These are phyloP conservation scores for Acaromyces ingoldii DNA, from an alignment of 1,284 basidiomycete genomes.

Conservation along the genomic window DNA sequence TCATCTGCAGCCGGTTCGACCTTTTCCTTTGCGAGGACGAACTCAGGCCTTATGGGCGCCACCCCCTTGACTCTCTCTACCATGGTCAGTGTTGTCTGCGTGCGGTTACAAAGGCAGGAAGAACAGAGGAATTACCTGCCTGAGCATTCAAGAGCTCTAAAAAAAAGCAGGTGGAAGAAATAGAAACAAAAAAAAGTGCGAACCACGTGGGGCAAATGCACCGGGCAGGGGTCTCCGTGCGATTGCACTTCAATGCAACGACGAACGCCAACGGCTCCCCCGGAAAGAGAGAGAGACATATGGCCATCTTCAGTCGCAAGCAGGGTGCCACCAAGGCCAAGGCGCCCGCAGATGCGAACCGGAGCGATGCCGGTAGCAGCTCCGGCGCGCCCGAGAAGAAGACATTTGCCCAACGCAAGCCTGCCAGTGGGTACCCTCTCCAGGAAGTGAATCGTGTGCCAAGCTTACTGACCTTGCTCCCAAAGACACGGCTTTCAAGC, in stretches of 20 bases:
- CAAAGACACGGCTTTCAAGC: constrained; percentile 93
- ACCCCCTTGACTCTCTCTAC: background rate
- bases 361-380: constrained; percentile 25
- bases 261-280: too few relatives aligned
- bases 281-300: too few relatives aligned
- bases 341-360: constrained; percentile 13
- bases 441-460: background rate
- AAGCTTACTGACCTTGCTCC: background rate
- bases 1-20: background rate
- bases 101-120: too few relatives aligned
- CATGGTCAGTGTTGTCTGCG: too few relatives aligned
- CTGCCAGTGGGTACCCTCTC: constrained; percentile 24
- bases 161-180: too few relatives aligned
- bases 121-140: too few relatives aligned
- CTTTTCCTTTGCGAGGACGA: background rate
- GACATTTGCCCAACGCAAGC: constrained; percentile 40
- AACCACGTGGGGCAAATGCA: too few relatives aligned
- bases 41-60: background rate
- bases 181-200: too few relatives aligned
- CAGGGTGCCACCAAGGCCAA: constrained; percentile 26
- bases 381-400: constrained; percentile 29
- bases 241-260: too few relatives aligned
- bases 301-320: constrained; percentile 33
- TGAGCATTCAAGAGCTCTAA: too few relatives aligned
- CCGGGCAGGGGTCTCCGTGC: too few relatives aligned